Conservation (phyloP, 2,329 filamentous ascomycete genomes). For the Fusarium pilosicola region DNA sequence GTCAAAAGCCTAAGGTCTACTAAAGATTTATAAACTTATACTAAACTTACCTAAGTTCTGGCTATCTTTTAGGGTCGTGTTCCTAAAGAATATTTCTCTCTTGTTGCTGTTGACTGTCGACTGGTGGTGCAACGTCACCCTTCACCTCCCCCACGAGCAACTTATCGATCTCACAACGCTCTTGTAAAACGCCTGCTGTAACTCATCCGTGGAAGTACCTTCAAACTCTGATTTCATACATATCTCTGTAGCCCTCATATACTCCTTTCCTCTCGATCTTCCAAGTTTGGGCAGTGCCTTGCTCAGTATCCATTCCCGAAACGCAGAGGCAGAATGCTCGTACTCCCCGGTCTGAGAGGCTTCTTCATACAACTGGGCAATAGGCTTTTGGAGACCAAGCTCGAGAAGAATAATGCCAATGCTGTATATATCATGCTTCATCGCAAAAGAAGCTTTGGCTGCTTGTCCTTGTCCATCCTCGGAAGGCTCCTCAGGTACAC, state of each 20-base stretch:
- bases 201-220: fast-evolving
- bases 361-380: background rate
- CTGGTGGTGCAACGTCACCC: too few relatives aligned
- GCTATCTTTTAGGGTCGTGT: too few relatives aligned
- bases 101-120: too few relatives aligned
- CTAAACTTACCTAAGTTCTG: fast-evolving
- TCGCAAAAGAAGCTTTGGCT: fast-evolving
- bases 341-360: fast-evolving
- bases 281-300: background rate
- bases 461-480: fast-evolving
- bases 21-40: fast-evolving
- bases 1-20: background rate
- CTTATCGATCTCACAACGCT: background rate
- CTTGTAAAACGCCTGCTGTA: background rate
- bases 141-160: background rate
- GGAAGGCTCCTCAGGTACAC: background rate
- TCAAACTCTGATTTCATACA: background rate
- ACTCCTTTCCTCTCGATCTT: background rate
- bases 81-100: too few relatives aligned
- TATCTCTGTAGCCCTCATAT: background rate
- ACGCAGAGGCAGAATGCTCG: background rate
- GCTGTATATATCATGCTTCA: background rate
- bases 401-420: fast-evolving
- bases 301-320: background rate
- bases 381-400: background rate